Percentiles rank a stretch among this genome's conserved stretches.
Conservation (phyloP, 441 rosid genomes). For the Pelargonium cotyledonis region DNA sequence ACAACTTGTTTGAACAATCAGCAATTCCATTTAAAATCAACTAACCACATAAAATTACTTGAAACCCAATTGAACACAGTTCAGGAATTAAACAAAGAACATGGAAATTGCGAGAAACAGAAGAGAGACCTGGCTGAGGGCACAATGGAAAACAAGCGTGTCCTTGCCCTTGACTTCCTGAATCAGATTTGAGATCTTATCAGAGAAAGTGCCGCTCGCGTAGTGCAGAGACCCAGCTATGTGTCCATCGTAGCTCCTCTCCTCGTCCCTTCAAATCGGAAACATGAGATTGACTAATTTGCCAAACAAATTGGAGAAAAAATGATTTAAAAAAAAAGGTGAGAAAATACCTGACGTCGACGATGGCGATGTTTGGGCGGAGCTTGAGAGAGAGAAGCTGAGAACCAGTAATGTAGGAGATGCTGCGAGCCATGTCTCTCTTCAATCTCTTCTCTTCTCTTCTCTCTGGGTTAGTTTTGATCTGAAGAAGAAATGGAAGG, state of each 20-base stretch:
- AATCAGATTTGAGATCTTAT: slow-evolving; percentile 67
- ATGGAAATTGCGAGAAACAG: neutral
- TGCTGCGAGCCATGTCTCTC: slow-evolving; percentile 48
- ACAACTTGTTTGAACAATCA: too few species aligned
- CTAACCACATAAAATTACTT: neutral
- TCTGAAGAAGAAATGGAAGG: neutral
- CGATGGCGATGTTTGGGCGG: slow-evolving; percentile 65
- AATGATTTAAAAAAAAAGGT: neutral
- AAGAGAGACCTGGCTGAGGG: slow-evolving; percentile 74
- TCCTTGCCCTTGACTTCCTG: slow-evolving; percentile 76
- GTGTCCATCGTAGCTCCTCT: slow-evolving; percentile 89
- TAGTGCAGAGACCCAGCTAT: slow-evolving; percentile 79
- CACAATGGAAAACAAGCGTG: slow-evolving; percentile 90
- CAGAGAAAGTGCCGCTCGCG: slow-evolving; percentile 57
- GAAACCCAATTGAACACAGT: neutral
- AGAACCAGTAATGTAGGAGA: slow-evolving; percentile 69
- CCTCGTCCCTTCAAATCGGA: slow-evolving; percentile 55
- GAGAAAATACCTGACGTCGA: slow-evolving; percentile 63
- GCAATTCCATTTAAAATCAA: too few species aligned
- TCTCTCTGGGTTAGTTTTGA: neutral
- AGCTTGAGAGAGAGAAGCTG: slow-evolving; percentile 63
- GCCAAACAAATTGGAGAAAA: neutral
- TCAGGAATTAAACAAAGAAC: neutral
- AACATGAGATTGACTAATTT: too few species aligned
- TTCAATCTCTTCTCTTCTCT: neutral